Base-by-base conservation (phyloP, 805 yeast genomes). In the Spathaspora girioi region DNA sequence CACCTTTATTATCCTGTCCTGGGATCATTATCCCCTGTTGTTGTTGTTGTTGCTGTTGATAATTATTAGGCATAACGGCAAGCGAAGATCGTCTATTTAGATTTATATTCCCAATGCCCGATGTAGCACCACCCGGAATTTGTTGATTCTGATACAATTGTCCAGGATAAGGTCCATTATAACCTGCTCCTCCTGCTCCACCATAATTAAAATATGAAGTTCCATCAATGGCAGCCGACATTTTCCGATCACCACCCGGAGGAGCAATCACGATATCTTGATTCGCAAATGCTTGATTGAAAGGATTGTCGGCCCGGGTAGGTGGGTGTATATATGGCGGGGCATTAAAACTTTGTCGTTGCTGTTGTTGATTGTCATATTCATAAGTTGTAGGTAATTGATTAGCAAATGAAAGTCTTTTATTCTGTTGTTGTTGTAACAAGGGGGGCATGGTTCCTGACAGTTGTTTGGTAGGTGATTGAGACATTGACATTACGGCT, bases 311-410 rank as follows among this genome's bases (percentile, higher is more conserved):
- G 2, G 72, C 77, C 42, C 79, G 63, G 0, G 76, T 67, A 12
- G 79, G 79, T 10, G 78, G 78, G 43, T 68, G 68, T n/a, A 71
- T 61, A 50, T 58, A 68, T 6, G 70, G 68, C 5, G 67, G 64
- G 2, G 56, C 57, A 26, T 56, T 18, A 29, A 18, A 29, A 14
- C 27, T 19, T 31, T 45, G 57, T 35, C 58, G 66, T 20, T 52
- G 57, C 32, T 59, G 66, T 20, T 52, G 51, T 46, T 59, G 58
- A 38, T 59, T 60, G 14, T 69, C 74, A 51, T 71, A 61, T 58
- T 79, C 84, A 59, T 79, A 79, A 1, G 82, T 79, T 1, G 79
- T 73, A 23, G 82, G 80, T 12, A 79, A 61, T 52, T 77, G 81
- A 56, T 69, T 72, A 11, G 77, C 68, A 51, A 70, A 73, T n/a